Evolutionary conservation across 164 flowering plant genomes (phyloP).

Genomic region (Litsea cubeba): DNA sequence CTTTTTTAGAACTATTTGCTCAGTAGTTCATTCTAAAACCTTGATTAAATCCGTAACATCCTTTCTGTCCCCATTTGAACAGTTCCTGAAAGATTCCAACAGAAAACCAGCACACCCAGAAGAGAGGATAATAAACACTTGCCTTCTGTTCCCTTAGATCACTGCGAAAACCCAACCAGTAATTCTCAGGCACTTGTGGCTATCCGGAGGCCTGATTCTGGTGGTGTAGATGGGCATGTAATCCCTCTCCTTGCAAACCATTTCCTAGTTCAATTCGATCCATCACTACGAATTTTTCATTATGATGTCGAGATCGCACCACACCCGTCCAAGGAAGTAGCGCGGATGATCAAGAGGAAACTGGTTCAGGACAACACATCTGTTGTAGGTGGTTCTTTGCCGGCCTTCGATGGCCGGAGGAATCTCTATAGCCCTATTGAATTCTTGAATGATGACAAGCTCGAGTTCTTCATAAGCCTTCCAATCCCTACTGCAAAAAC

Average conservation of each 20-base stretch:
- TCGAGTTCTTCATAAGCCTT: constrained; percentile 64
- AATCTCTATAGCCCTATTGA: constrained; percentile 72
- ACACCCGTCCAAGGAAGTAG: constrained; percentile 72
- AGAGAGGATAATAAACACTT: constrained; percentile 16
- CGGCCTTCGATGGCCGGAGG: constrained; percentile 83
- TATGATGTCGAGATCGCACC: constrained; percentile 88
- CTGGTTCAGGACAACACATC: constrained; percentile 53
- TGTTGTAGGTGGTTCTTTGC: constrained; percentile 50
- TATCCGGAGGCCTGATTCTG: constrained; percentile 81
- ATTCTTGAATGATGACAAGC: constrained; percentile 53
- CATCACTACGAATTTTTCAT: constrained; percentile 56
- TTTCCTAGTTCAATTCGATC: constrained; percentile 69
- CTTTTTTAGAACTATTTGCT: neutral
- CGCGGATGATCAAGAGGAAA: constrained; percentile 67
- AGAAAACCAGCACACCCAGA: constrained; percentile 13
- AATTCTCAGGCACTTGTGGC: constrained; percentile 29
- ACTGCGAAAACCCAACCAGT: neutral
- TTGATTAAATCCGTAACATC: neutral
- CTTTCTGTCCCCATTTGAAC: constrained; percentile 11
- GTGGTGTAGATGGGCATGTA: constrained; percentile 67
- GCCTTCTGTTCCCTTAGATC: constrained; percentile 12
- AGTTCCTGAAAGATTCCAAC: constrained; percentile 27
- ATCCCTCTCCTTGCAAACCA: constrained; percentile 88
- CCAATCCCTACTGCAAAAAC: constrained; percentile 47
- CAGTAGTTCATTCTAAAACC: neutral